phyloP scores from a whole-genome alignment of 169 alveolate genomes.

The Eimeria necatrix region DNA sequence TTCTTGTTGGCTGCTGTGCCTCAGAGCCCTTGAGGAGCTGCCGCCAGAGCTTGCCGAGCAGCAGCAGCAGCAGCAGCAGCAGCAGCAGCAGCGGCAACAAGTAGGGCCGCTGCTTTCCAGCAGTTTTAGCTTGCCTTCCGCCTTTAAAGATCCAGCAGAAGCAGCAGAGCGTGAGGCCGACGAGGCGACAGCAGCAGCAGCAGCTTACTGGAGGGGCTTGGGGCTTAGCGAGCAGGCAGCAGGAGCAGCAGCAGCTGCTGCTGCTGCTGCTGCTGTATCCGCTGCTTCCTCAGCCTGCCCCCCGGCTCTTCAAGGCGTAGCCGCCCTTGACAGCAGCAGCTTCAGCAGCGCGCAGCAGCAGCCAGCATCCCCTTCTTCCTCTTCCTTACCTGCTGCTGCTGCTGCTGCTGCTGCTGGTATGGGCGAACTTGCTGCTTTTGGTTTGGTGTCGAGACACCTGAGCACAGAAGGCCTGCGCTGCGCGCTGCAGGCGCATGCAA shows the following conservation, averaged over 20 bases:
- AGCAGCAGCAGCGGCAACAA: slow-evolving; percentile 36
- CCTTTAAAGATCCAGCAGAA: background rate
- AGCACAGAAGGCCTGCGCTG: background rate
- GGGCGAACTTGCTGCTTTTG: slow-evolving; percentile 26
- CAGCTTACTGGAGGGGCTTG: slow-evolving; percentile 17
- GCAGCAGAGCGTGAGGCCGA: background rate
- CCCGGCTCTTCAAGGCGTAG: background rate
- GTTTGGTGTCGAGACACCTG: slow-evolving; percentile 43
- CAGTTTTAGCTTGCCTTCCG: background rate
- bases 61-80: slow-evolving; percentile 44
- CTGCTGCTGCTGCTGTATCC: slow-evolving; percentile 42
- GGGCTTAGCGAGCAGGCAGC: slow-evolving; percentile 12
- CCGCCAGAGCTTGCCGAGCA: background rate
- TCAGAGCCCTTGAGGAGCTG: slow-evolving; percentile 50
- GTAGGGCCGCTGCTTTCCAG: background rate
- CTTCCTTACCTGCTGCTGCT: slow-evolving; percentile 23
- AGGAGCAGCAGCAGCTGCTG: slow-evolving; percentile 45
- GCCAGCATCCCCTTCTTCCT: background rate
- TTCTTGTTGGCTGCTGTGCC: slow-evolving; percentile 38
- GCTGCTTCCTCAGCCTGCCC: slow-evolving; percentile 31
- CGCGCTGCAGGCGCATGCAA: slow-evolving; percentile 51
- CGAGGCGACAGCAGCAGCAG: slow-evolving; percentile 31
- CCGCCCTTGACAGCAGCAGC: slow-evolving; percentile 32
- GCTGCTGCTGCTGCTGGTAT: slow-evolving; percentile 21
- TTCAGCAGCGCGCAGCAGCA: slow-evolving; percentile 24